Base-by-base conservation (phyloP, 2,329 filamentous ascomycete species). In the Trichophyton benhamiae region DNA sequence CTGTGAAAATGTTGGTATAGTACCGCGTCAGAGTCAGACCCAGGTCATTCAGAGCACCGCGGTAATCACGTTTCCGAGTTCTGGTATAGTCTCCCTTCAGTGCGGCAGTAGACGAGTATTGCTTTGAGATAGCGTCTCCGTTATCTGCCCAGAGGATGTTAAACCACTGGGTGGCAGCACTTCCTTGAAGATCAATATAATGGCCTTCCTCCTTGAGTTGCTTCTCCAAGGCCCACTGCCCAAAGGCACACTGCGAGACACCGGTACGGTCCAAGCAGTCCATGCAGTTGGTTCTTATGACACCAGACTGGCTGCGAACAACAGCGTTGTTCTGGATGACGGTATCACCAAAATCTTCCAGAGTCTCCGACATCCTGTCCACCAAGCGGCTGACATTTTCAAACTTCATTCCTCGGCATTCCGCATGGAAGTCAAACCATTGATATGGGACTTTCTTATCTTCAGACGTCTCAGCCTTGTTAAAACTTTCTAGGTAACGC, bases 101-200 rank as follows among this genome's bases (percentile, higher is more conserved):
- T 0, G 94, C 94, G 1, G 91, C 90, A 0, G 94, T 97, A 8
- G 91, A 95, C 0, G 94, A 91, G 72, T 99, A 99, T 72, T 96
- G 92, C 66, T 91, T 91, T 0, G 90, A 95, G 61, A 97, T 90
- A 0, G 91, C 90, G 72, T 99, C 94, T 13, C 94, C 94, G 67
- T 99, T 99, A 71, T 99, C 94, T 0, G 94, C 94, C 92, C 94
- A 99, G 0, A 97, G 79, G 0, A 84, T 91, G 73, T 99, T 97
- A 77, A 97, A 97, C 91, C 92, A 97, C 53, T 85, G 82, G 3
- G 89, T 95, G 61, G 86, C 84, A 62, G 89, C 87, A 71, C 96
- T 90, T 25, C 80, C 74, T 64, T 94, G 86, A 0, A 87, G 79
- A 66, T 86, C 84, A 74, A 95, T 87, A 61, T 87, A 84, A 63